phyloP scores from a whole-genome alignment of 768 basidiomycete species.

The Pleurotus ostreatus region DNA sequence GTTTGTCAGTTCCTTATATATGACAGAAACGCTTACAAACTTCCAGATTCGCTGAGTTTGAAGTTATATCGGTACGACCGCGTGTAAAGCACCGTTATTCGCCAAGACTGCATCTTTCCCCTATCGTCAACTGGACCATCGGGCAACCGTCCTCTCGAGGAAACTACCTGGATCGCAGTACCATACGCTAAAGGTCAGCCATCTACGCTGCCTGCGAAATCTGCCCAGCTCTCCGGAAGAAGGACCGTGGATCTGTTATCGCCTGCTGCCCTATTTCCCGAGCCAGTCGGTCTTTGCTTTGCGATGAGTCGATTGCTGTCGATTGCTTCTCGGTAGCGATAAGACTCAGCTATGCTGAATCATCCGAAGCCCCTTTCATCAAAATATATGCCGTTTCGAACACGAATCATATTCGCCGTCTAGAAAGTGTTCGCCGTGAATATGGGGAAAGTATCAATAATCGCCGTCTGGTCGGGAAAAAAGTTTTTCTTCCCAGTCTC shows the following conservation, averaged over 20 bases:
- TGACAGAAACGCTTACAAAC: slow-evolving; percentile 1
- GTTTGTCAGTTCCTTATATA: no score
- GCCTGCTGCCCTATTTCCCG: background rate
- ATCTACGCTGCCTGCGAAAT: no score
- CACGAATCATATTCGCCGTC: no score
- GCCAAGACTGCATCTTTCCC: background rate
- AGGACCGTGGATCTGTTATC: no score
- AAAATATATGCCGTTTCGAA: no score
- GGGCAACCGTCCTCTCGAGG: background rate
- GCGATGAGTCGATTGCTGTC: slow-evolving; percentile 1
- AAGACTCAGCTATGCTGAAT: background rate
- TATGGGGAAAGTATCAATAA: no score
- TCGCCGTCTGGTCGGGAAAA: no score
- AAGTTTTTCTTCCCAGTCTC: no score
- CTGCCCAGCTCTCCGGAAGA: no score
- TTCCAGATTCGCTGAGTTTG: slow-evolving; percentile 1
- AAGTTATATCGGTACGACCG: slow-evolving; percentile 2
- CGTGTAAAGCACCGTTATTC: background rate
- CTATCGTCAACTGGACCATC: no score
- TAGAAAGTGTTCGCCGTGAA: no score
- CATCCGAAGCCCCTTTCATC: background rate
- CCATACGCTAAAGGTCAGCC: background rate
- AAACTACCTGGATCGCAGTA: background rate
- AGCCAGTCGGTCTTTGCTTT: background rate
- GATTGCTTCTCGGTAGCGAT: background rate